Evolutionary conservation across 148 eudicot species (phyloP).

Genomic region (Hydrangea macrophylla): DNA sequence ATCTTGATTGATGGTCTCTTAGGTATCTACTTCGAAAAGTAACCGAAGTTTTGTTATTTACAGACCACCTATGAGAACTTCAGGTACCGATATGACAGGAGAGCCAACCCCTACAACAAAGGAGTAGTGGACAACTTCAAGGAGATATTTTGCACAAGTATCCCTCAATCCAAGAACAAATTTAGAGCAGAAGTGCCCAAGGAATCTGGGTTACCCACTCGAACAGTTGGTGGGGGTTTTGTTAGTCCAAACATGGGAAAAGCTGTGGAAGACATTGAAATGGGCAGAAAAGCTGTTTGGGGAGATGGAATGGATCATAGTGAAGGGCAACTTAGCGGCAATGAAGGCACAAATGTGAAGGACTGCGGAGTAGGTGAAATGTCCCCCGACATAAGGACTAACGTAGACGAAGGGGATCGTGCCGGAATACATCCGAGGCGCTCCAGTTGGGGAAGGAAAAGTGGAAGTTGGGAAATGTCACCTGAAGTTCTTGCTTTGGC

Average conservation of each 20-base stretch:
- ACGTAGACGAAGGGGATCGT: slow-evolving; percentile 78
- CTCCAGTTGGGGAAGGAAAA: slow-evolving; percentile 88
- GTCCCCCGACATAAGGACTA: slow-evolving; percentile 76
- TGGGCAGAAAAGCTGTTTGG: slow-evolving; percentile 99
- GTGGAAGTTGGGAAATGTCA: slow-evolving; percentile 98
- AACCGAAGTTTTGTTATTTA: slow-evolving; percentile 9
- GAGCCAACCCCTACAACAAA: slow-evolving; percentile 90
- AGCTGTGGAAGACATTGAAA: slow-evolving; percentile 79
- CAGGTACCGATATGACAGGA: slow-evolving; percentile 81
- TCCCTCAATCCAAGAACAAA: slow-evolving; percentile 73
- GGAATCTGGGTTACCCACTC: slow-evolving; percentile 52
- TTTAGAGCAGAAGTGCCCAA: slow-evolving; percentile 68
- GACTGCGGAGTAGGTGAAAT: slow-evolving; percentile 54
- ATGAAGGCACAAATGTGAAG: slow-evolving; percentile 52
- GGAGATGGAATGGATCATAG: slow-evolving; percentile 67
- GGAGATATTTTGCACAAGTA: slow-evolving; percentile 68
- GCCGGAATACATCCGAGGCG: slow-evolving; percentile 68
- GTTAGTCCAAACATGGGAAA: slow-evolving; percentile 96
- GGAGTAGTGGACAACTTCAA: slow-evolving; percentile 74
- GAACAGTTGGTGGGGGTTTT: slow-evolving; percentile 65
- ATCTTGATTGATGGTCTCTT: not conserved
- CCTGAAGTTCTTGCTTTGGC: slow-evolving; percentile 90
- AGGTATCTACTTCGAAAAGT: not conserved
- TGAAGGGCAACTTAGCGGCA: slow-evolving; percentile 62
- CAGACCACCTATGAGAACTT: slow-evolving; percentile 98